phyloP scores from a whole-genome alignment of 495 filamentous ascomycete species.

The Thermochaetoides thermophila region DNA sequence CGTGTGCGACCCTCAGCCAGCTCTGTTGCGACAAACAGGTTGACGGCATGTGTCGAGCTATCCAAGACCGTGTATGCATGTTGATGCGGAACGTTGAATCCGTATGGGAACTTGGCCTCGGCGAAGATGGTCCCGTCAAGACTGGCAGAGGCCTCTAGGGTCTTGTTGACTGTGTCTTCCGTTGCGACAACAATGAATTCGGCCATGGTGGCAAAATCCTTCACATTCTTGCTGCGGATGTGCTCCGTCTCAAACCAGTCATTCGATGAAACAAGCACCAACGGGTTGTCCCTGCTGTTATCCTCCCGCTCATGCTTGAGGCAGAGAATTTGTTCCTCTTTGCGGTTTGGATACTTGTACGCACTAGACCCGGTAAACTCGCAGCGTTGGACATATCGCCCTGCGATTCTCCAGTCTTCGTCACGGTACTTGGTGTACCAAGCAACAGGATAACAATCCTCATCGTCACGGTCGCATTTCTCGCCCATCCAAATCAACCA shows the following conservation, averaged over 20 bases:
- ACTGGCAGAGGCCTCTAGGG: slow-evolving; percentile 63
- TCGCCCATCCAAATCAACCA: slow-evolving; percentile 86
- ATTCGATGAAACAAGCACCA: slow-evolving; percentile 56
- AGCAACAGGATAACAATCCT: slow-evolving; percentile 52
- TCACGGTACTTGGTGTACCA: slow-evolving; percentile 62
- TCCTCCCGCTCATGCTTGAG: slow-evolving; percentile 56
- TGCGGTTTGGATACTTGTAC: slow-evolving; percentile 47
- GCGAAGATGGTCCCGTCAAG: slow-evolving; percentile 73
- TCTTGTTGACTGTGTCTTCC: slow-evolving; percentile 46
- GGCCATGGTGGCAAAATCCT: slow-evolving; percentile 79
- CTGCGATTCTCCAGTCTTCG: slow-evolving; percentile 53
- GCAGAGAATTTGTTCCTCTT: slow-evolving; percentile 64
- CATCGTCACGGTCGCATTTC: slow-evolving; percentile 33
- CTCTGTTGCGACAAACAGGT: slow-evolving; percentile 75
- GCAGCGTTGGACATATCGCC: slow-evolving; percentile 57
- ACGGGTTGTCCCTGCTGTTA: slow-evolving; percentile 42
- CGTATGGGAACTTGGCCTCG: slow-evolving; percentile 67
- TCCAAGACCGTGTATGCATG: slow-evolving; percentile 84
- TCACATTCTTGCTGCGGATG: slow-evolving; percentile 50
- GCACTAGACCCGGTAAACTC: slow-evolving; percentile 58
- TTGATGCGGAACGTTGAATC: slow-evolving; percentile 58
- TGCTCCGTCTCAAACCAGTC: slow-evolving; percentile 53
- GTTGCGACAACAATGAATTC: slow-evolving; percentile 89
- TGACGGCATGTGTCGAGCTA: slow-evolving; percentile 80
- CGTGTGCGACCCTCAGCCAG: slow-evolving; percentile 42